phyloP scores from a whole-genome alignment of 2,329 filamentous ascomycete species.

The Thielaviopsis populi region DNA sequence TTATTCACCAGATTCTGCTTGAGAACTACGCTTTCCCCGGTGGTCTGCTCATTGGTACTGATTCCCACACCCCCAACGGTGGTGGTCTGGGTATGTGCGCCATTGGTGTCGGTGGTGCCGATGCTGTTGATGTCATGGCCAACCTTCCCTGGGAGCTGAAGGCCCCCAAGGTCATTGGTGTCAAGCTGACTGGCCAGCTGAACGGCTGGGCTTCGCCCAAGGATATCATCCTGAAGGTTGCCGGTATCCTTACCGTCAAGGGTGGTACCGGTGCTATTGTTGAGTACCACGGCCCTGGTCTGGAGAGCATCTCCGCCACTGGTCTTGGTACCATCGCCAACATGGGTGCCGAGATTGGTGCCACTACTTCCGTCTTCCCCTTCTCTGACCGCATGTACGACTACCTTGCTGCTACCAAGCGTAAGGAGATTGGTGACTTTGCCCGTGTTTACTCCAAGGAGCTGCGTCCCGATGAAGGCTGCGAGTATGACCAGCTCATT shows the following conservation, averaged over 20 bases:
- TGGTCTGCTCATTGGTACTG: conserved; percentile 92
- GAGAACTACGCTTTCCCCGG: conserved; percentile 99
- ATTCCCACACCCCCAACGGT: conserved; percentile 94
- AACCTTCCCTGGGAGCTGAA: conserved; percentile 96
- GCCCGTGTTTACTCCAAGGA: conserved; percentile 71
- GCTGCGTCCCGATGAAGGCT: conserved; percentile 73
- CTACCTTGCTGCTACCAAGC: conserved; percentile 85
- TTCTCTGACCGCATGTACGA: conserved; percentile 98
- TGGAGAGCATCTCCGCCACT: conserved; percentile 51
- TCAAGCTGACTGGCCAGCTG: conserved; percentile 80
- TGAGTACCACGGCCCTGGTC: conserved; percentile 59
- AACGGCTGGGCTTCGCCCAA: conserved; percentile 89
- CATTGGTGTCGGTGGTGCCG: conserved; percentile 94
- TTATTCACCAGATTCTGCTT: conserved; percentile 96
- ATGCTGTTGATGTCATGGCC: conserved; percentile 97
- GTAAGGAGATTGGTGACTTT: conserved; percentile 79
- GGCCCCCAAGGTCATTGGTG: conserved; percentile 92
- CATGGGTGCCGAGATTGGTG: conserved; percentile 62
- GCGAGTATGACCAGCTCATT: conserved; percentile 89
- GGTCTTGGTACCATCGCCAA: conserved; percentile 74
- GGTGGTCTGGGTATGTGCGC: conserved; percentile 90
- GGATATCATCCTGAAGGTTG: conserved; percentile 91
- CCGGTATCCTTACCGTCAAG: conserved; percentile 93
- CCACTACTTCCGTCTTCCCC: conserved; percentile 89
- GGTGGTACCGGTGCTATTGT: conserved; percentile 88